Evolutionary conservation across 1,284 basidiomycete genomes (phyloP).

Genomic region (Ganoderma boninense): DNA sequence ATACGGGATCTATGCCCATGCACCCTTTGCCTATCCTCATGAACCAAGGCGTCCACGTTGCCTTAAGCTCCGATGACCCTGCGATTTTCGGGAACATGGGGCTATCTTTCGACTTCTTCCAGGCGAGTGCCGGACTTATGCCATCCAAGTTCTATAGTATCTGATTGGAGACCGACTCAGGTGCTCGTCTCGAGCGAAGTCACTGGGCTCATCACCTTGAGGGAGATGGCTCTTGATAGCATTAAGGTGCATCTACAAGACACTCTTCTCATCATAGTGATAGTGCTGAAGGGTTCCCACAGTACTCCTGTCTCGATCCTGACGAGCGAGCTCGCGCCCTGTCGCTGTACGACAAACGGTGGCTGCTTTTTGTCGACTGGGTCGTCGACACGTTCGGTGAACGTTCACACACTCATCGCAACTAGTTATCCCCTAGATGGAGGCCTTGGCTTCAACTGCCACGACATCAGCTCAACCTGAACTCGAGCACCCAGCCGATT

Average conservation of each 20-base stretch:
- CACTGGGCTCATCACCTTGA: slow-evolving; percentile 65
- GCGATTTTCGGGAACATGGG: slow-evolving; percentile 80
- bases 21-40: slow-evolving; percentile 74
- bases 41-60: slow-evolving; percentile 75
- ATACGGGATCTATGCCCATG: slow-evolving; percentile 79
- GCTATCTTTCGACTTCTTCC: slow-evolving; percentile 76
- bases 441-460: slow-evolving; percentile 1
- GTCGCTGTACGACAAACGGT: background rate
- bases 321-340: slow-evolving; percentile 3
- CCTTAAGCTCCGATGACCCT: slow-evolving; percentile 78
- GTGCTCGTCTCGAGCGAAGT: slow-evolving; percentile 73
- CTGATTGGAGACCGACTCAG: slow-evolving; percentile 39
- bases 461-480: slow-evolving; percentile 7
- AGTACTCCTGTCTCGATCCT: slow-evolving; percentile 11
- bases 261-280: no score
- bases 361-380: slow-evolving; percentile 8
- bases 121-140: slow-evolving; percentile 44
- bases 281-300: background rate
- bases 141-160: background rate
- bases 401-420: background rate
- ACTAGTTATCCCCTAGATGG: background rate
- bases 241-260: no score
- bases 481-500: background rate
- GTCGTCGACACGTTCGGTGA: slow-evolving; percentile 1
- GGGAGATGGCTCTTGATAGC: slow-evolving; percentile 69